These are phyloP conservation scores for Russula sp. DNA, from an alignment of 768 basidiomycete genomes.

Conservation along the genomic window DNA sequence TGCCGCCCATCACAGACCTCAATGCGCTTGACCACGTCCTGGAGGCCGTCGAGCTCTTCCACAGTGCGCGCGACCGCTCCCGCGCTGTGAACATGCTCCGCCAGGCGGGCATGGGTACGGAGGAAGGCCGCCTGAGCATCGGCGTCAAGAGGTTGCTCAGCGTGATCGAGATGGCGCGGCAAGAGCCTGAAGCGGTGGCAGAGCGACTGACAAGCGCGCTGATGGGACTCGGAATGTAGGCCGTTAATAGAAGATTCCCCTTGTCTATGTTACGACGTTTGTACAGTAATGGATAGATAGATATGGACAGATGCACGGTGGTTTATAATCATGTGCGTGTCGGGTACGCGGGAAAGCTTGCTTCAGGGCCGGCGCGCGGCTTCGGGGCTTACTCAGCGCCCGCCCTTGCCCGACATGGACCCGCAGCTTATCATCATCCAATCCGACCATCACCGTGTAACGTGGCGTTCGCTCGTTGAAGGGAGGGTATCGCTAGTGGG, in stretches of 20 bases:
- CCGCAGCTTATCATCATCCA: conserved; percentile 3
- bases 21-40: conserved; percentile 70
- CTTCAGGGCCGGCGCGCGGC: conserved; percentile 10
- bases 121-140: conserved; percentile 52
- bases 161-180: conserved; percentile 92
- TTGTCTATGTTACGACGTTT: neutral
- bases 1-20: conserved; percentile 74
- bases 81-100: conserved; percentile 59
- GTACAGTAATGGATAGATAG: neutral
- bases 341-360: conserved; percentile 11
- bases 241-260: neutral
- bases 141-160: conserved; percentile 93
- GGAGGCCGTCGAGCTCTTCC: conserved; percentile 74
- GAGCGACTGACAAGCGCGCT: conserved; percentile 61
- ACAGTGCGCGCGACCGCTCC: conserved; percentile 44
- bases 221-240: conserved; percentile 45
- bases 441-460: conserved; percentile 21
- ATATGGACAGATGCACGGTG: neutral
- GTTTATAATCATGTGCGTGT: neutral
- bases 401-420: neutral
- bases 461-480: conserved; percentile 22
- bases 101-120: conserved; percentile 64
- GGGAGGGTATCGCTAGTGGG: conserved; percentile 18
- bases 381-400: neutral
- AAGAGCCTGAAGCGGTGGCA: conserved; percentile 82